Evolutionary conservation across 169 alveolate species (phyloP).

Genomic region (Plasmodium chabaudi): DNA sequence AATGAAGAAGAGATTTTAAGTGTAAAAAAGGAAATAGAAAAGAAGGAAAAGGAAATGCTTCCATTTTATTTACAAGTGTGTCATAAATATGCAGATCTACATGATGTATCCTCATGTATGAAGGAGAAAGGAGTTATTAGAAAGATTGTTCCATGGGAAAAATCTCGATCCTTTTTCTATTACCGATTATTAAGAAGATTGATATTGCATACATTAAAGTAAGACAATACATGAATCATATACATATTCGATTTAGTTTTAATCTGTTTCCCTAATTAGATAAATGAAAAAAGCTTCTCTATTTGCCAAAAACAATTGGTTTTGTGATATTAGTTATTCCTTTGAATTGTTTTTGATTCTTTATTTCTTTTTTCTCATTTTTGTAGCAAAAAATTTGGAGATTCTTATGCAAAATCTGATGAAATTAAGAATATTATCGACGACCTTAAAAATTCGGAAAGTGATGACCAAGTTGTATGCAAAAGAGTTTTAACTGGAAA

Average conservation of each 20-base stretch:
- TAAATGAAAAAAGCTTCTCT: no score
- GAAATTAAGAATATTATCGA: conserved; percentile 34
- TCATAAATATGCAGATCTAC: conserved; percentile 88
- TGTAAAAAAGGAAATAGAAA: conserved; percentile 78
- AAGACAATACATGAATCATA: conserved; percentile 5
- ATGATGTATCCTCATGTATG: conserved; percentile 90
- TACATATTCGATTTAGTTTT: no score
- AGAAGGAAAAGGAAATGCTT: conserved; percentile 76
- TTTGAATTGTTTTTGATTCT: background rate
- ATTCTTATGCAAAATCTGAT: conserved; percentile 13
- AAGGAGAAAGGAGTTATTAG: conserved; percentile 86
- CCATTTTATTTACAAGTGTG: conserved; percentile 86
- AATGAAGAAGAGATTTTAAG: conserved; percentile 33
- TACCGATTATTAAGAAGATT: conserved; percentile 82
- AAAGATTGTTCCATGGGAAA: conserved; percentile 86
- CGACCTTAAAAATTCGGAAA: conserved; percentile 16
- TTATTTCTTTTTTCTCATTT: background rate
- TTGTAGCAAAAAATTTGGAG: conserved; percentile 39
- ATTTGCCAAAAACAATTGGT: no score
- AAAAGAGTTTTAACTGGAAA: conserved; percentile 41
- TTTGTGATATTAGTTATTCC: background rate
- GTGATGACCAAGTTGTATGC: conserved; percentile 60
- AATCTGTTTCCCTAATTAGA: no score
- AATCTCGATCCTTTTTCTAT: conserved; percentile 84
- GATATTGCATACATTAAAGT: conserved; percentile 78